Evolutionary conservation across 805 yeast genomes (phyloP), one percentile per base, ranked within the genome.

Genomic region (Hanseniaspora meyeri): DNA sequence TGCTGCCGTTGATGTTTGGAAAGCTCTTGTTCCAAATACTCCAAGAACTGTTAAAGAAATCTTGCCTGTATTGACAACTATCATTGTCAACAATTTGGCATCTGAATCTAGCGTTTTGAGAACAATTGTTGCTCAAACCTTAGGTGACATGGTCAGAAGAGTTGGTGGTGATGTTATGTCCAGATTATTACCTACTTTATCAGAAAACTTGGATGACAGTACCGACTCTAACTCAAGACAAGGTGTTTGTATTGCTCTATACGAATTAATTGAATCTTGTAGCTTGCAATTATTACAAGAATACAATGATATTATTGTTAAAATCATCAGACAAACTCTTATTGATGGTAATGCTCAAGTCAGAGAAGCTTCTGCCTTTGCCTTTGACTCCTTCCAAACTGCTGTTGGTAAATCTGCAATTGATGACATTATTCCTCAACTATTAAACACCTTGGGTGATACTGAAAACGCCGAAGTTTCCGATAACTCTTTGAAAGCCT

Each of bases 1-100:
- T 61, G 86, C 95, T 29, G 83, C 97, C 12, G 80, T 87, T 59
- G 96, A 93, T 64, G 88, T 93, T 49, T 93, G 99, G 99, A 90
- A 90, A 72, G 88, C 96, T 0, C 75, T 93, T 66, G 97, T 93
- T 52, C 86, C 95, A 49, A 93, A 93, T 68, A 93, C 98, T 24
- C 97, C 98, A 45, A 82, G 86, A 66, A 87, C 96, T 3, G 85
- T 93, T 49, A 91, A 87, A 73, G 97, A 90, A 68, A 88, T 93
- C 59, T 70, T 93, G 60, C 95, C 96, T 34, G 76, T 88, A 5
- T 79, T 93, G 61, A 86, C 93, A 5, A 78, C 78, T 59, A 78
- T 87, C 63, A 82, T 93, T 64, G 87, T 93, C 58, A 79, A 83
- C 62, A 79, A 88, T 64, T 76, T 93, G 68, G 95, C 96, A 0